Evolutionary conservation across 2,329 filamentous ascomycete species (phyloP), one percentile per base, ranked within the genome.

Genomic region (Talaromyces sp.): DNA sequence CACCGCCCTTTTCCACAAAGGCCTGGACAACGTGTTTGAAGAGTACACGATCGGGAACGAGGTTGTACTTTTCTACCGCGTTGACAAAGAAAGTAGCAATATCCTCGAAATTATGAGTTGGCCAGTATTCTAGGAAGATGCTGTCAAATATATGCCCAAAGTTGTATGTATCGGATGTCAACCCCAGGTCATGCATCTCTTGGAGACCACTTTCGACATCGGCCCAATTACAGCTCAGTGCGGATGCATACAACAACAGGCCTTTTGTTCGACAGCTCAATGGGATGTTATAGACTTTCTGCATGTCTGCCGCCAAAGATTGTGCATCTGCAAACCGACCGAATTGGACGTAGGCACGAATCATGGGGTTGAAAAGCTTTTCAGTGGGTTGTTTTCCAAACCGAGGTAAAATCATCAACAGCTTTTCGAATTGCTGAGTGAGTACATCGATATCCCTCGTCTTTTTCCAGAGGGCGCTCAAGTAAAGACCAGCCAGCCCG

Each of bases 51-150:
- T 78, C 76, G 4, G 75, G 75, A 1, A 69, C 62, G n/a, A 78
- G 66, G 1, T 70, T 62, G 60, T 74, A 77, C 22, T 72, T 68
- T 22, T 74, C 69, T 51, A 78, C 70, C 30, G 69, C 73, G 22
- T 67, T 65, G 22, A 72, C 67, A 55, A 78, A 61, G 49, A 78
- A 78, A 10, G 74, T 67, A n/a, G 68, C 68, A 33, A 74, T 76
- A 25, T 72, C 65, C 17, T 60, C 15, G 0, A 71, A 73, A 4
- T 73, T 67, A 60, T 78, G 74, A 27, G 68, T 69, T 6, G 74
- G 68, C 69, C 74, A 78, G 56, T 72, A 78, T 63, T 78, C 75
- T 39, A 78, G 64, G 51, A 78, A 77, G 51, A 78, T 70, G 27
- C 74, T 73, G 59, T 78, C 74, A 55, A 78, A 78, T 25, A 71